Evolutionary conservation across 1,284 basidiomycete species (phyloP).

Genomic region (Ustilago vetiveriae): DNA sequence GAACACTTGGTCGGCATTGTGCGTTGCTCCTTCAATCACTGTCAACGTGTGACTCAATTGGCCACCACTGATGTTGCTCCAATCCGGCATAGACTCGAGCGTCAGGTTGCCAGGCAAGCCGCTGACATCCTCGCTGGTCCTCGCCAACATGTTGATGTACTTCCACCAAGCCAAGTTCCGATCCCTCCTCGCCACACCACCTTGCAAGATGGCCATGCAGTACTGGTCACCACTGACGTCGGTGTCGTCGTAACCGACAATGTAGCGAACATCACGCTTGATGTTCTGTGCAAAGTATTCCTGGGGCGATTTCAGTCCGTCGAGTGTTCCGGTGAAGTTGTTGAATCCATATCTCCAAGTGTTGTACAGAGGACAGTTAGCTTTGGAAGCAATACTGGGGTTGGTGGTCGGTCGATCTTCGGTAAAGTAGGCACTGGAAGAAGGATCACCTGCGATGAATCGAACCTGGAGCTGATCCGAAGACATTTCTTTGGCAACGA

Average conservation of each 20-base stretch:
- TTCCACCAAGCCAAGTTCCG: slow-evolving; percentile 64
- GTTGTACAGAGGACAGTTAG: slow-evolving; percentile 55
- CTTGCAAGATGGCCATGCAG: slow-evolving; percentile 64
- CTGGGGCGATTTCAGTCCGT: slow-evolving; percentile 41
- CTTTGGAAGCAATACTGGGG: slow-evolving; percentile 39
- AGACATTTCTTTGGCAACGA: slow-evolving; percentile 51
- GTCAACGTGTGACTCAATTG: slow-evolving; percentile 50
- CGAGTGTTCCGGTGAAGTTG: slow-evolving; percentile 54
- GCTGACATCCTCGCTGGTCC: slow-evolving; percentile 50
- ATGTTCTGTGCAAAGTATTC: slow-evolving; percentile 59
- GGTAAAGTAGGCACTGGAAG: slow-evolving; percentile 59
- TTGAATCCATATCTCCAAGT: slow-evolving; percentile 64
- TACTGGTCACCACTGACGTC: slow-evolving; percentile 54
- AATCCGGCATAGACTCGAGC: slow-evolving; percentile 50
- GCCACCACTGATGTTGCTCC: slow-evolving; percentile 46
- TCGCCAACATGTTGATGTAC: slow-evolving; percentile 61
- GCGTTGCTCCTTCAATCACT: slow-evolving; percentile 57
- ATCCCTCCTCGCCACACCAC: slow-evolving; percentile 56
- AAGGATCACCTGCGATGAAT: slow-evolving; percentile 63
- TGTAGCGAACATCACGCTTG: slow-evolving; percentile 58
- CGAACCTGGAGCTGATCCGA: slow-evolving; percentile 37
- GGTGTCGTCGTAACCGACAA: slow-evolving; percentile 60
- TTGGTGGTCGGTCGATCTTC: slow-evolving; percentile 53
- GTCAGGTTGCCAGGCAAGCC: slow-evolving; percentile 56
- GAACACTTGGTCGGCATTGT: slow-evolving; percentile 59